Percentiles rank a stretch among this genome's conserved stretches.
Conservation (phyloP, 495 filamentous ascomycete species). For the Penicillium cataractarum region DNA sequence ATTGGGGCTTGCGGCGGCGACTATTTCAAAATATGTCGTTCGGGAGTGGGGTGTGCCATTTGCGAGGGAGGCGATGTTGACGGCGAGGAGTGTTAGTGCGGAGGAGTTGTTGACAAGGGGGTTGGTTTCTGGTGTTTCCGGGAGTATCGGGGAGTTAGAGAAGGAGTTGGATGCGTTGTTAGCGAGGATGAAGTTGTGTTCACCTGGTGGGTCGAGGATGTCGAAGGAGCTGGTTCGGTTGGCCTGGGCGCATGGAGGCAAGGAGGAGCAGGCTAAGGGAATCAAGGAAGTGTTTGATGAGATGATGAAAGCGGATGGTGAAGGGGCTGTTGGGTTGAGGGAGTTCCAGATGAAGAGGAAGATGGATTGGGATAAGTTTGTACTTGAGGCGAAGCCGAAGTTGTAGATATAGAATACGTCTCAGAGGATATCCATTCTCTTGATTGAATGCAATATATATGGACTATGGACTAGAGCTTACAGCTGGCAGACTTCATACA, state of each 20-base stretch:
- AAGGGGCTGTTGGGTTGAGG: constrained; percentile 26
- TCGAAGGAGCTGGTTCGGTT: constrained; percentile 31
- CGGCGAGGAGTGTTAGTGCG: constrained; percentile 29
- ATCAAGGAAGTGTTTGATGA: constrained; percentile 24
- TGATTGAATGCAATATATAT: background rate
- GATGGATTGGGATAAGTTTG: constrained; percentile 27
- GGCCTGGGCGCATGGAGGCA: constrained; percentile 25
- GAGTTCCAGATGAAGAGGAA: constrained; percentile 25
- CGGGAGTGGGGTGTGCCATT: constrained; percentile 35
- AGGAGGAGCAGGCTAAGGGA: constrained; percentile 15
- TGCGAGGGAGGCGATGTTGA: constrained; percentile 36
- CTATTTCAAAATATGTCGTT: constrained; percentile 40
- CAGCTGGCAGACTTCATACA: no score
- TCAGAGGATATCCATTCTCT: no score
- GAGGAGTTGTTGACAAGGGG: constrained; percentile 28
- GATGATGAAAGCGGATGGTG: constrained; percentile 28
- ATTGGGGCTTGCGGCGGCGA: constrained; percentile 35
- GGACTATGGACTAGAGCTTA: no score
- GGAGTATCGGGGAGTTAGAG: constrained; percentile 8
- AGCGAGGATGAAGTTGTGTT: constrained; percentile 15
- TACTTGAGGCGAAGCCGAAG: background rate
- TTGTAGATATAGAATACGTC: background rate
- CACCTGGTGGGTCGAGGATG: constrained; percentile 26
- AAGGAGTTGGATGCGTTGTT: constrained; percentile 16
- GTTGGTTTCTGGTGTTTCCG: constrained; percentile 22